Evolutionary conservation across 192 early-diverging fungal genomes (phyloP), one percentile per base, ranked within the genome.

Genomic region (Backusella circina): DNA sequence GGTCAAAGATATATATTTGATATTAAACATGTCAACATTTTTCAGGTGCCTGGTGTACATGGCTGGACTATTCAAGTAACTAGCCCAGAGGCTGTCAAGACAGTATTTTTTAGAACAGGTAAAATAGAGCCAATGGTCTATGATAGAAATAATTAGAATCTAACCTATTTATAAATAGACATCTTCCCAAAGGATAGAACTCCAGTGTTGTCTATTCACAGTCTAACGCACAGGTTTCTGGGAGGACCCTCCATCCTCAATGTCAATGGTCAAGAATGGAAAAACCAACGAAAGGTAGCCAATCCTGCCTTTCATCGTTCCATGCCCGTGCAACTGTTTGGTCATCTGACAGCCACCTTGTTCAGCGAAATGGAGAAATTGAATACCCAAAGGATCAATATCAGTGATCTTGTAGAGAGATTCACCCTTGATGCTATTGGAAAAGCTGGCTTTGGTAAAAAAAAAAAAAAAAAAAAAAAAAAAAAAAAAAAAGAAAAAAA

Each of bases 261-360:
- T 38, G 6, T 38, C 21, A 68, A 33, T 36, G 67, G 67, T 3
- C 33, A 33, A 10, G 33, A 68, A 33, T 68, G 67, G 67, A 68
- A 68, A 35, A 38, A 8, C n/a, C 67, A 68, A 26, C 9, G 67
- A 37, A 68, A 37, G 33, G 66, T 75, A 35, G 74, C 74, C 5
- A 74, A 70, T 15, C 72, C 77, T 36, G 77, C 77, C n/a, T 79
- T 79, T 37, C 72, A 79, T 61, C 72, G 77, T 37, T 67, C 72
- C 5, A 64, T 74, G 36, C 77, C 77, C 15, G 50, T 70, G 1
- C 65, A 79, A 7, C 23, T 70, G n/a, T 79, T 79, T 74, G 77
- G 67, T 13, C 23, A 35, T 30, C 36, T 74, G 13, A 68, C 65
- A n/a, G 30, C 65, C 18, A 44, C 31, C 4, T 30, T 79, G 39